Evolutionary conservation across 148 eudicot genomes (phyloP), one percentile per base, ranked within the genome.

Genomic region (Euryodendron excelsum): DNA sequence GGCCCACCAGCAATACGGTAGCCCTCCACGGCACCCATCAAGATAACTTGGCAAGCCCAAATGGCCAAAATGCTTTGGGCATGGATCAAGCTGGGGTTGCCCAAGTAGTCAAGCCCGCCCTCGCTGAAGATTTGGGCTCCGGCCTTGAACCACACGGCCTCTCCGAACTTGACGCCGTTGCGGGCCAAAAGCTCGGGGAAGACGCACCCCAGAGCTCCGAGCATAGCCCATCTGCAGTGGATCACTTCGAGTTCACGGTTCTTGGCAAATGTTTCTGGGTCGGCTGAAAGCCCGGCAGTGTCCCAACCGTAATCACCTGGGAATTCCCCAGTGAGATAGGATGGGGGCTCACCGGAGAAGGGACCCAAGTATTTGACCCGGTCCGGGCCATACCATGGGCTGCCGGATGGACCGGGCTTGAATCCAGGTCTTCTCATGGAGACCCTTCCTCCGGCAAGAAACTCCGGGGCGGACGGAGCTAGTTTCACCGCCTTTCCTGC

Each of bases 81-180:
- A 70, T 84, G 84, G 79, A 84, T 69, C 79, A 81, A 78, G 81
- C 79, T 81, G 1, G 87, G 84, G 81, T 84, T 84, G 30, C 84
- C 87, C 77, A 84, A 56, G 75, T 81, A 84, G 31, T 84, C 84
- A 44, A 78, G 83, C 8, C 86, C 86, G 1, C 86, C 84, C 66
- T 77, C 84, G 1, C 86, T 84, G 66, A 84, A 84, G 65, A 81
- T 84, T 41, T 84, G 87, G 61, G 87, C 75, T 34, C 82, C 84
- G 15, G 84, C 87, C 82, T 84, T 84, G 82, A 84, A 84, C 87
- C 87, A 84, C 14, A 84, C 80, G 4, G 87, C 87, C 80, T 84
- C 87, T 3, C 82, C 87, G 36, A 81, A 84, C 73, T 84, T 80
- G 76, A 84, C 86, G 15, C 86, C 86, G 39, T 84, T 84, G 27